Percentiles rank a stretch among this genome's conserved stretches.
Evolutionary conservation across 352 stramenopile species (phyloP).

Genomic region (Elongisporangium prolatum): DNA sequence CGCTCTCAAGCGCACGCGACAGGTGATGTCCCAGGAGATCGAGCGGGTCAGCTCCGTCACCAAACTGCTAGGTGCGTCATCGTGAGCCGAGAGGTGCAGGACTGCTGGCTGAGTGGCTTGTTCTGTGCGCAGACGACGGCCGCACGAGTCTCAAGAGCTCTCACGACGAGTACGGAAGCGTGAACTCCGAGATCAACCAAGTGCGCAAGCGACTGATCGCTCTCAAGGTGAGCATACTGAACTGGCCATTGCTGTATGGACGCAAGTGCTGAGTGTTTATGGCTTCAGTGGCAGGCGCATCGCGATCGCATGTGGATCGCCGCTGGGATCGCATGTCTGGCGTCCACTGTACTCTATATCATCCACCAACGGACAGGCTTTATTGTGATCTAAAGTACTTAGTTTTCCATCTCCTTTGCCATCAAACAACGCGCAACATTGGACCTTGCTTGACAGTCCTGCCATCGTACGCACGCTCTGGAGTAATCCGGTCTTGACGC

Average conservation of each 20-base stretch:
- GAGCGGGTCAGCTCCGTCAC: conserved; percentile 58
- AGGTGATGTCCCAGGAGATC: conserved; percentile 72
- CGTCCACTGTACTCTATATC: conserved; percentile 67
- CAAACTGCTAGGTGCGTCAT: conserved; percentile 41
- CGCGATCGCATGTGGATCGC: conserved; percentile 80
- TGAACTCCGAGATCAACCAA: conserved; percentile 49
- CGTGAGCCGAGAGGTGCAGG: background rate
- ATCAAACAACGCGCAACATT: background rate
- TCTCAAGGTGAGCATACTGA: conserved; percentile 20
- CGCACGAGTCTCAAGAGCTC: conserved; percentile 52
- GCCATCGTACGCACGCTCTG: background rate
- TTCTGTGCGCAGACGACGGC: conserved; percentile 33
- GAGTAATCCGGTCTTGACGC: background rate
- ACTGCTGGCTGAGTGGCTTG: background rate
- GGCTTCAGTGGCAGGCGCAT: conserved; percentile 65
- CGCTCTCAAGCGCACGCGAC: conserved; percentile 54
- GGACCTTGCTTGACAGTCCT: no score
- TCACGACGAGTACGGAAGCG: conserved; percentile 51
- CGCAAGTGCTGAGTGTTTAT: background rate
- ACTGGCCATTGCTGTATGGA: background rate
- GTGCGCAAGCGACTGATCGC: conserved; percentile 59
- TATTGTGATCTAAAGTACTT: conserved; percentile 57
- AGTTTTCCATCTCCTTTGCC: no score
- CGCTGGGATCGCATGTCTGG: conserved; percentile 50
- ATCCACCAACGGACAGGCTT: conserved; percentile 72